Conservation (phyloP, 768 basidiomycete genomes). For the Gymnopilus junonius region DNA sequence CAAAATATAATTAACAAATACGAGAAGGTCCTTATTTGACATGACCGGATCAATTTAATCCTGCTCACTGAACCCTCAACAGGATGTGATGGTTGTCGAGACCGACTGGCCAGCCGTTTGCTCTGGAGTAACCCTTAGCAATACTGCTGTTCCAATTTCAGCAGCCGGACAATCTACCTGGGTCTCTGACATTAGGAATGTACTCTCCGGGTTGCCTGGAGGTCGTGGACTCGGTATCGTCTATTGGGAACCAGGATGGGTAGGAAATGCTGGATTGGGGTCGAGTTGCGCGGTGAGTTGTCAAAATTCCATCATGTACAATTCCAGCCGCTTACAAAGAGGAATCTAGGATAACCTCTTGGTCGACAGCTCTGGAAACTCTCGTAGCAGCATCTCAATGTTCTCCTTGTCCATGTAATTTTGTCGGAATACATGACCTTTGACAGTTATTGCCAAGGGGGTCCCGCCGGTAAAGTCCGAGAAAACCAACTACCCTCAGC, state of each 20-base stretch:
- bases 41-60: neutral
- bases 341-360: slow-evolving; percentile 48
- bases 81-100: slow-evolving; percentile 64
- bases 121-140: slow-evolving; percentile 48
- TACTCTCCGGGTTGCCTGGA: slow-evolving; percentile 49
- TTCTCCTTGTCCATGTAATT: slow-evolving; percentile 40
- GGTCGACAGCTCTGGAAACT: slow-evolving; percentile 49
- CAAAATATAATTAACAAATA: slow-evolving; percentile 51
- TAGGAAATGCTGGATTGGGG: slow-evolving; percentile 54
- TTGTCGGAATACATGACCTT: neutral
- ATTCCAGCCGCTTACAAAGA: neutral
- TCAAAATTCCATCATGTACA: neutral
- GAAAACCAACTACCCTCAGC: no score
- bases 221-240: slow-evolving; percentile 52
- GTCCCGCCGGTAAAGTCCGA: no score
- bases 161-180: slow-evolving; percentile 56
- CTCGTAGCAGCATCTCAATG: slow-evolving; percentile 38
- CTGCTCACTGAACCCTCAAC: neutral
- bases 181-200: slow-evolving; percentile 53
- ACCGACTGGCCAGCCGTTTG: slow-evolving; percentile 66
- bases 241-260: slow-evolving; percentile 75
- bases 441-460: no score
- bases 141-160: slow-evolving; percentile 50
- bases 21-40: slow-evolving; percentile 43
- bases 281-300: slow-evolving; percentile 43